A percentile compares a stretch with the other conserved stretches of the same genome.
Evolutionary conservation across 176 grass and related monocot genomes (phyloP).

Genomic region (Panicum miliaceum): DNA sequence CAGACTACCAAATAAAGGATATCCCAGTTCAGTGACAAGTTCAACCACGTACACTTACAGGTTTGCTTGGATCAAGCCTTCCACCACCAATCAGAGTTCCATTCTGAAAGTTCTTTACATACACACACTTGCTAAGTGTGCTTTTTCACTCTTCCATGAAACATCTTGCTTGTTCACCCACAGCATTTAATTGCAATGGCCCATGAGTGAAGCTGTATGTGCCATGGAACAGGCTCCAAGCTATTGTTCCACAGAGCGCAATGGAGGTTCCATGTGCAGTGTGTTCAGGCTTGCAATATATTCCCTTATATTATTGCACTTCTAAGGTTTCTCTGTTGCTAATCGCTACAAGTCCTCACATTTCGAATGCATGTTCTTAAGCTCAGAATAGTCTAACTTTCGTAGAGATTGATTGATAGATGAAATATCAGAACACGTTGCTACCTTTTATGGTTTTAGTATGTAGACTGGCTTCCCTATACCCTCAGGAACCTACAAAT

Average conservation of each 20-base stretch:
- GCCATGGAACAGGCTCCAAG: constrained; percentile 76
- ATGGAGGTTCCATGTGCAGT: constrained; percentile 33
- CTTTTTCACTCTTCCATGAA: constrained; percentile 64
- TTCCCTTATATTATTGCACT: constrained; percentile 3
- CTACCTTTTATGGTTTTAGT: constrained; percentile 72
- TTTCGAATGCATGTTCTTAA: background rate
- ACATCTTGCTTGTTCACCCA: constrained; percentile 54
- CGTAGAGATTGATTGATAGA: background rate
- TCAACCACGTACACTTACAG: constrained; percentile 22
- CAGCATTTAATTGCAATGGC: constrained; percentile 1
- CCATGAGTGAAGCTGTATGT: constrained; percentile 52
- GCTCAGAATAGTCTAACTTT: background rate
- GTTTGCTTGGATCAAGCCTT: constrained; percentile 48
- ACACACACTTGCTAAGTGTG: constrained; percentile 54
- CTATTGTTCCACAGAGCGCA: constrained; percentile 59
- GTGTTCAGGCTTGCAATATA: constrained; percentile 58
- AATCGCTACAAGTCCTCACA: constrained; percentile 48
- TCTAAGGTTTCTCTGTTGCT: constrained; percentile 41
- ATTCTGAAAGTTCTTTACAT: constrained; percentile 65
- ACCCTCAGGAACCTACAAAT: constrained; percentile 48
- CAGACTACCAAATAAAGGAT: background rate
- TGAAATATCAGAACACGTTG: constrained; percentile 10
- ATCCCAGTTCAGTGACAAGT: background rate
- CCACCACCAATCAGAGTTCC: constrained; percentile 50
- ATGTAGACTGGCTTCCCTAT: constrained; percentile 65